phyloP scores from a whole-genome alignment of 768 basidiomycete genomes.

The Phylloporus rhodoxanthus region DNA sequence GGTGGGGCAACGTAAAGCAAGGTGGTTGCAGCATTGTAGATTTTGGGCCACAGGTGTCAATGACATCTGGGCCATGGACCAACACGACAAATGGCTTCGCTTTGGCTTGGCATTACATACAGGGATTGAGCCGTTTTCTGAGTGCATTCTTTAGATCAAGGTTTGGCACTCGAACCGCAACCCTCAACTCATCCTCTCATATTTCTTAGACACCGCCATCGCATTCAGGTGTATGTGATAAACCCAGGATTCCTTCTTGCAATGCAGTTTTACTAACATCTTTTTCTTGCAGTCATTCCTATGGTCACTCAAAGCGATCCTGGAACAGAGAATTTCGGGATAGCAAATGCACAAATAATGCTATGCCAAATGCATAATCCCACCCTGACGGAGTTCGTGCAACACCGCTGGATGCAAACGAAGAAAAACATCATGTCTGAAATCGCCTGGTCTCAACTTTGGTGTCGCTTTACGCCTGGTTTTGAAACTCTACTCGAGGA shows the following conservation, averaged over 20 bases:
- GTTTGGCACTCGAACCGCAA: conserved; percentile 4
- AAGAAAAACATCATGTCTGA: conserved; percentile 42
- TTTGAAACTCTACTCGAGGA: conserved; percentile 33
- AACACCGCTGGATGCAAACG: conserved; percentile 35
- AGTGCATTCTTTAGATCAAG: neutral
- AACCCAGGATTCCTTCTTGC: too few relatives aligned
- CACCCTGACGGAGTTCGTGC: conserved; percentile 30
- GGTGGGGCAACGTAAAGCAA: conserved; percentile 12
- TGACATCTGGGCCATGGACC: conserved; percentile 15
- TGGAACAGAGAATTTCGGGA: neutral
- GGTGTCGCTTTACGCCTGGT: conserved; percentile 27
- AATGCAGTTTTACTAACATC: too few relatives aligned
- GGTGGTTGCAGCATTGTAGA: conserved; percentile 21
- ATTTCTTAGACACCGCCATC: neutral
- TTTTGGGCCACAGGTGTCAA: conserved; percentile 41
- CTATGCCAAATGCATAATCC: conserved; percentile 28
- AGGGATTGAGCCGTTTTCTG: neutral
- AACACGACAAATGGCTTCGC: conserved; percentile 1
- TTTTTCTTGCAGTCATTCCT: neutral
- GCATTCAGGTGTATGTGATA: too few relatives aligned
- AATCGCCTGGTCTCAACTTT: conserved; percentile 36
- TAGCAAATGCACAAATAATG: conserved; percentile 2
- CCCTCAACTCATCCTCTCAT: neutral
- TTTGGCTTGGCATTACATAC: neutral
- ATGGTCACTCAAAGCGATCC: conserved; percentile 2